phyloP scores from a whole-genome alignment of 306 rosid genomes.

The Cucurbita ficifolia region DNA sequence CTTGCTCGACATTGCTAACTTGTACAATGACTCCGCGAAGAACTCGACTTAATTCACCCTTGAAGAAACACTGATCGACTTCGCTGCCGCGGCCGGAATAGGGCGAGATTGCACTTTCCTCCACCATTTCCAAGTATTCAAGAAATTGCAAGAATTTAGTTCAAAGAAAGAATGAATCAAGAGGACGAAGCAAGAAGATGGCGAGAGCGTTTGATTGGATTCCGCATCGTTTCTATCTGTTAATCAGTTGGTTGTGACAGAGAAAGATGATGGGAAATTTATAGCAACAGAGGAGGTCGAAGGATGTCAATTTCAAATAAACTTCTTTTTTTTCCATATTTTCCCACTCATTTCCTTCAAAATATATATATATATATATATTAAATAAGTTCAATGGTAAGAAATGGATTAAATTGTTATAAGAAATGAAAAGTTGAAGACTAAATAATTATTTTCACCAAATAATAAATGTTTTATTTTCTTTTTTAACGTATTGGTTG shows the following conservation, averaged over 20 bases:
- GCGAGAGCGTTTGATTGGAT: background rate
- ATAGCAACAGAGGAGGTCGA: background rate
- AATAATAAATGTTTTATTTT: no score
- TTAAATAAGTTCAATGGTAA: no score
- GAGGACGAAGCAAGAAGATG: background rate
- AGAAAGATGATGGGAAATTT: background rate
- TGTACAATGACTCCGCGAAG: slow-evolving; percentile 50
- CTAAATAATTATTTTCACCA: no score
- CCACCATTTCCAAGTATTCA: slow-evolving; percentile 26
- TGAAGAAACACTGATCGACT: slow-evolving; percentile 31
- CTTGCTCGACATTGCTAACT: slow-evolving; percentile 30
- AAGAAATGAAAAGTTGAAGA: no score
- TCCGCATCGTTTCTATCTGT: background rate
- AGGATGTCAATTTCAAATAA: no score
- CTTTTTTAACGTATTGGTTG: no score
- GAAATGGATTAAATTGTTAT: no score
- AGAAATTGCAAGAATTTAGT: background rate
- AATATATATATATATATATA: no score
- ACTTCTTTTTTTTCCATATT: no score
- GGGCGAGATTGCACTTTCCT: slow-evolving; percentile 34
- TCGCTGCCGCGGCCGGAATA: slow-evolving; percentile 25
- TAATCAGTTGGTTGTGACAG: background rate
- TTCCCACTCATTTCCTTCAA: no score
- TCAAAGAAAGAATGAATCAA: background rate
- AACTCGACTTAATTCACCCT: slow-evolving; percentile 33